Conservation (phyloP, 495 filamentous ascomycete genomes). For the Podospora bellae-mahoneyi region DNA sequence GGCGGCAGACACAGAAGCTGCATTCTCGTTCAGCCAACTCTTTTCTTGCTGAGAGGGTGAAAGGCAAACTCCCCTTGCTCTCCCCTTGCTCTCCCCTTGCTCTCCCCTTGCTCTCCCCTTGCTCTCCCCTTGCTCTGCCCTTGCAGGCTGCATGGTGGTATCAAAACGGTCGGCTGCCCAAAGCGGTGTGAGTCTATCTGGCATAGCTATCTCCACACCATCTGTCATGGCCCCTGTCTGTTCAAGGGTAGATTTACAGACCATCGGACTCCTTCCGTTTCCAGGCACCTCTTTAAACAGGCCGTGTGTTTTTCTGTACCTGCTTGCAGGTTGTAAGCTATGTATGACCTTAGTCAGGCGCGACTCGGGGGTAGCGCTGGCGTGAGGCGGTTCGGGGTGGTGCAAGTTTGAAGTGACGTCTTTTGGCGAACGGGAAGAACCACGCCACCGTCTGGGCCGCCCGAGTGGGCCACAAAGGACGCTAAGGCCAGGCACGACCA, state of each 20-base stretch:
- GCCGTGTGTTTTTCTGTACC: background rate
- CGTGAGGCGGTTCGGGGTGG: background rate
- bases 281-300: background rate
- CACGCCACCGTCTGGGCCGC: constrained; percentile 18
- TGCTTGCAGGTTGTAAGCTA: too few species aligned
- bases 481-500: constrained; percentile 22
- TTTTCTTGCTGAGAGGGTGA: background rate
- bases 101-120: background rate
- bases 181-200: constrained; percentile 16
- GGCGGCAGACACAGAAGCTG: constrained; percentile 8
- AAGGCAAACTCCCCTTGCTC: background rate
- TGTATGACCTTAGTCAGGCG: background rate
- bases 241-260: constrained; percentile 6
- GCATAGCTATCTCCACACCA: constrained; percentile 9
- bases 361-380: background rate
- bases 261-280: constrained; percentile 3
- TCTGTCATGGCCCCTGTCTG: constrained; percentile 14
- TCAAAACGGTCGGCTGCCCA: constrained; percentile 7
- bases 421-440: constrained; percentile 12
- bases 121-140: background rate
- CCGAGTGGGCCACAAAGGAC: constrained; percentile 12
- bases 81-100: background rate
- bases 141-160: background rate
- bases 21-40: constrained; percentile 10
- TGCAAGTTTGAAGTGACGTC: background rate